Base-by-base conservation (phyloP, 2,329 filamentous ascomycete species). In the Penicillium sp. region DNA sequence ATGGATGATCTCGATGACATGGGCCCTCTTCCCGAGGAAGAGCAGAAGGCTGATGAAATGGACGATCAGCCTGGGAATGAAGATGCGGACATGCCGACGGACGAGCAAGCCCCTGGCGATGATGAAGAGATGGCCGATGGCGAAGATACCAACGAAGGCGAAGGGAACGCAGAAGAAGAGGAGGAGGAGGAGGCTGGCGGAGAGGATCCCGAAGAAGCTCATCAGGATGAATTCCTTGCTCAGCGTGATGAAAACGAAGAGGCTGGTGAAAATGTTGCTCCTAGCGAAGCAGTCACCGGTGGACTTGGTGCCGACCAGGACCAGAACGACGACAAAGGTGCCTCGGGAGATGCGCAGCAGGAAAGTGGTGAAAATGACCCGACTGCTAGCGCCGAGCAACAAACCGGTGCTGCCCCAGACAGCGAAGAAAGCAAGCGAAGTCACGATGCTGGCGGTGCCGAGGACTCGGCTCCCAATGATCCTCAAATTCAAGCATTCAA, bases 401-500 rank as follows among this genome's bases (percentile, higher is more conserved):
- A 72, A 46, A 69, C 63, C 10, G 71, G 72, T 20, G 67, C 65
- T 49, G 69, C 71, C 25, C 68, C 75, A 42, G 68, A 72, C 12
- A 66, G 68, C 15, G 67, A 72, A 47, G 70, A 73, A 29, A 67
- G 62, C 50, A 63, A 68, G 55, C 58, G 60, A 15, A 68, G 65
- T 48, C 63, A 63, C 33, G 69, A 71, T 42, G 63, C 64, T 33
- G 70, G 69, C 35, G 71, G 69, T 35, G 64, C 57, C 8, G 65
- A 70, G 25, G 66, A 72, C 42, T 59, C 61, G 20, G 60, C 60
- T 32, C 60, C 65, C 6, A 62, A 71, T 37, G 69, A 72, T 43
- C 68, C 69, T 54, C 68, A 81, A 44, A 74, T 76, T 40, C 83
- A 93, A 58, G 88, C 90, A 1, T 95, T 96, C 78, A 93, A 93